Evolutionary conservation across 1,284 basidiomycete genomes (phyloP).

Genomic region (Leucoagaricus sp.): DNA sequence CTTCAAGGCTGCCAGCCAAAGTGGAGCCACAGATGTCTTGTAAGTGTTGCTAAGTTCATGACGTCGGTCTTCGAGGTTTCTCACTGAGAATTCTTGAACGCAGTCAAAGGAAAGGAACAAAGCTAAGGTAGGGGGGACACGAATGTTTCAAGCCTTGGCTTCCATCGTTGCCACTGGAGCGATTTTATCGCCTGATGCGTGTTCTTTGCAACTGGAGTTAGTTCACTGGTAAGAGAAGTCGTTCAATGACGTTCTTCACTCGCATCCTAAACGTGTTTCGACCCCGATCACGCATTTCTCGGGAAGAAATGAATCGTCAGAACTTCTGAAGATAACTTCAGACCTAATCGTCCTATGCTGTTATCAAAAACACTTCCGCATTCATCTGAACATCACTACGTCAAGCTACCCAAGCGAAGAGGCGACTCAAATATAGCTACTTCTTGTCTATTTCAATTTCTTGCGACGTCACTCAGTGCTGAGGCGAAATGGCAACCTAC

Average conservation of each 20-base stretch:
- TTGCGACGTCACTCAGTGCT: background rate
- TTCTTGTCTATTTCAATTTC: background rate
- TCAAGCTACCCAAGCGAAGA: background rate
- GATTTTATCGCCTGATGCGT: background rate
- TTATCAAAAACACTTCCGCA: background rate
- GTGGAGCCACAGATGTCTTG: too few species aligned
- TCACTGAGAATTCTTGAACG: too few species aligned
- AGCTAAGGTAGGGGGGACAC: background rate
- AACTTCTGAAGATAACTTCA: background rate
- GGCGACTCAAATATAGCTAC: background rate
- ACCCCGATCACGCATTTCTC: background rate
- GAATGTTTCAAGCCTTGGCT: background rate
- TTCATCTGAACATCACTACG: background rate
- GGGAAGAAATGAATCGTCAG: background rate
- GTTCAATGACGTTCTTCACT: constrained; percentile 2
- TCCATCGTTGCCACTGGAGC: background rate
- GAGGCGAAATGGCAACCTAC: background rate
- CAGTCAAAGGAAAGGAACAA: background rate
- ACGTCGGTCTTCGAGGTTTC: constrained; percentile 4
- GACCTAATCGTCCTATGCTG: too few species aligned
- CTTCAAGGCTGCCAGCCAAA: background rate
- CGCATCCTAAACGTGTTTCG: constrained; percentile 1
- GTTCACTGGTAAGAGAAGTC: background rate
- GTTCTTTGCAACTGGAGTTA: background rate
- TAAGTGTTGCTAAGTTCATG: too few species aligned